A percentile compares a stretch with the other conserved stretches of the same genome.
These are phyloP conservation scores for Eucalyptus sideroxylon DNA, from an alignment of 345 rosid genomes.

Conservation along the genomic window DNA sequence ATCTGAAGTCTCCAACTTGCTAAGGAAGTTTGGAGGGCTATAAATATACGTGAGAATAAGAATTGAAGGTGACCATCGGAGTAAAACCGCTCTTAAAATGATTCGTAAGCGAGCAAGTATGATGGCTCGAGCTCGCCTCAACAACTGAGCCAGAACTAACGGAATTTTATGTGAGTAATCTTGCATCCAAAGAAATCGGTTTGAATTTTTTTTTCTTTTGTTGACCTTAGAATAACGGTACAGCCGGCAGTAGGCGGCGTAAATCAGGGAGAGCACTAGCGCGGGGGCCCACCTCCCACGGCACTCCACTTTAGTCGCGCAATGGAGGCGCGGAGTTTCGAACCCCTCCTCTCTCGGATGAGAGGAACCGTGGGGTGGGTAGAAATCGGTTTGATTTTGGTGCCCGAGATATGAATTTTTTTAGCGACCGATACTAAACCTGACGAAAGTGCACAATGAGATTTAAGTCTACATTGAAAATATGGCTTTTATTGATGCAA, in stretches of 20 bases:
- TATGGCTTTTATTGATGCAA: not conserved
- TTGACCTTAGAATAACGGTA: too few relatives aligned
- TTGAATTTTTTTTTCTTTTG: not conserved
- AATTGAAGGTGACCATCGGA: not conserved
- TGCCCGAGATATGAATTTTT: not conserved
- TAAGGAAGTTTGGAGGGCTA: not conserved
- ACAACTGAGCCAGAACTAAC: not conserved
- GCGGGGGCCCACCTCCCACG: too few relatives aligned
- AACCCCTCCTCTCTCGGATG: too few relatives aligned
- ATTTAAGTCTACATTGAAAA: not conserved
- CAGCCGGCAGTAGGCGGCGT: rapidly evolving
- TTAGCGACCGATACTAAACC: not conserved
- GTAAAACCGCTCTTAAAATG: not conserved
- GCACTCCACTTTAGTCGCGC: too few relatives aligned
- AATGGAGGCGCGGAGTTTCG: too few relatives aligned
- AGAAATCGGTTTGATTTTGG: not conserved
- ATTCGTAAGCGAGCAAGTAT: not conserved
- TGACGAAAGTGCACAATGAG: not conserved
- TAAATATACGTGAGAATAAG: not conserved
- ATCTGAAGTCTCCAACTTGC: not conserved
- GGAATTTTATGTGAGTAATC: not conserved
- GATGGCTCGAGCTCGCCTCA: not conserved
- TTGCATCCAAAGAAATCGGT: not conserved
- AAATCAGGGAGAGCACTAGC: too few relatives aligned
- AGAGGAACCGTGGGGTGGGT: too few relatives aligned